phyloP scores from a whole-genome alignment of 1,284 basidiomycete genomes.

The Pascua guehoae region DNA sequence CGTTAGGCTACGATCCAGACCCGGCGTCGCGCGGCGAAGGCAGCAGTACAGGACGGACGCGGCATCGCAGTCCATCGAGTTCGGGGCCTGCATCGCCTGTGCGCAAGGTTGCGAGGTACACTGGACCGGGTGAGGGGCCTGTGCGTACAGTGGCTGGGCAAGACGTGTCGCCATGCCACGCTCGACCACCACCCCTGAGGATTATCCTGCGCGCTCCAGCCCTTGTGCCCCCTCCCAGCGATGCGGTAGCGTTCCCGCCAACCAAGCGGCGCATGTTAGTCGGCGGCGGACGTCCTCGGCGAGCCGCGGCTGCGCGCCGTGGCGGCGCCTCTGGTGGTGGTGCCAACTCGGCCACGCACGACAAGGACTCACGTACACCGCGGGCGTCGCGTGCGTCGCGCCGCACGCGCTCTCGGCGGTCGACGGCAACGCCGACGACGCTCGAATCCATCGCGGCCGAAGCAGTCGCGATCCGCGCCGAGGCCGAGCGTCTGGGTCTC shows the following conservation, averaged over 20 bases:
- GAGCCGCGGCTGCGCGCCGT: neutral
- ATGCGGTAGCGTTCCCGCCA: too few species aligned
- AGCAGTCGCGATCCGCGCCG: conserved; percentile 22
- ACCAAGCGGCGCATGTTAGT: neutral
- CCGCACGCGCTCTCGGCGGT: conserved; percentile 15
- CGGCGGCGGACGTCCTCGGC: conserved; percentile 4
- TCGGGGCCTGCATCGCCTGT: neutral
- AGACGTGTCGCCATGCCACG: neutral
- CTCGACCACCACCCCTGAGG: neutral
- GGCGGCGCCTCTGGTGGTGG: neutral
- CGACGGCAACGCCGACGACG: conserved; percentile 16
- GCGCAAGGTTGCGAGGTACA: too few species aligned
- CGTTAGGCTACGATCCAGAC: conserved; percentile 17
- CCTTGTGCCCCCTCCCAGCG: too few species aligned
- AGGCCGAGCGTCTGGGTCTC: conserved; percentile 31
- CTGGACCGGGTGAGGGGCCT: neutral
- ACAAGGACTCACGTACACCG: neutral
- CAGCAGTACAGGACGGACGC: conserved; percentile 14
- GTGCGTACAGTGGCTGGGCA: neutral
- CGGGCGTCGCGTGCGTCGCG: conserved; percentile 9
- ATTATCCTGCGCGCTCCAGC: neutral
- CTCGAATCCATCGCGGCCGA: conserved; percentile 27
- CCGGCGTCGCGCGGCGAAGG: conserved; percentile 16
- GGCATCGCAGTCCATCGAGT: neutral
- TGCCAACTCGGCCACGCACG: neutral